Conservation (phyloP, 352 stramenopile genomes). For the Blastocystis sp. region DNA sequence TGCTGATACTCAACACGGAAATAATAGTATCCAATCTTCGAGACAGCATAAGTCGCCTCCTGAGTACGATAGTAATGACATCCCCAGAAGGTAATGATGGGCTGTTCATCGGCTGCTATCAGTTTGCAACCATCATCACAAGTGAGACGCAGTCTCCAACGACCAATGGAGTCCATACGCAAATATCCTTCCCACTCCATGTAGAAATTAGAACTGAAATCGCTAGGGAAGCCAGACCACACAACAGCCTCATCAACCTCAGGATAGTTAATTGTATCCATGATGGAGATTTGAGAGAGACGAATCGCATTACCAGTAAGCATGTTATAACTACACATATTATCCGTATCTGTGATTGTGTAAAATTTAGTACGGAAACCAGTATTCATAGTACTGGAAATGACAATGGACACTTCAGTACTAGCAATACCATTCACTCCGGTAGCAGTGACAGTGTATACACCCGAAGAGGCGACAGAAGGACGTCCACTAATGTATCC, state of each 20-base stretch:
- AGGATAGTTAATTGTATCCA: not conserved
- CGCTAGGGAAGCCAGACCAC: constrained; percentile 28
- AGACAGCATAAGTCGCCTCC: constrained; percentile 32
- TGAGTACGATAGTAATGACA: constrained; percentile 41
- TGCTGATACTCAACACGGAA: constrained; percentile 66
- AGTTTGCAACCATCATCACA: constrained; percentile 65
- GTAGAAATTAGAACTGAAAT: constrained; percentile 62
- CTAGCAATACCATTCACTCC: constrained; percentile 49
- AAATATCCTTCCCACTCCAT: constrained; percentile 66
- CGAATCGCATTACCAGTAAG: constrained; percentile 39
- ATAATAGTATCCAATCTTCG: constrained; percentile 62
- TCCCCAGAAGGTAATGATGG: constrained; percentile 44
- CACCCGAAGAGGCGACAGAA: not conserved
- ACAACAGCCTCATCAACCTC: not conserved
- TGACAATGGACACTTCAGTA: not conserved
- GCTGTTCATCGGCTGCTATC: constrained; percentile 47
- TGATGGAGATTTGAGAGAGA: not conserved
- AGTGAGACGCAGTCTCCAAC: constrained; percentile 31
- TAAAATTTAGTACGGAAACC: constrained; percentile 41
- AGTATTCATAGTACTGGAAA: constrained; percentile 1
- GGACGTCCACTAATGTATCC: constrained; percentile 55
- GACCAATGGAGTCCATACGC: constrained; percentile 37
- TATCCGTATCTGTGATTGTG: not conserved
- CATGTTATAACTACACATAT: constrained; percentile 50
- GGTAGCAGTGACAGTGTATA: constrained; percentile 62